Evolutionary conservation across 345 rosid genomes (phyloP).

Genomic region (Eucalyptus regnans): DNA sequence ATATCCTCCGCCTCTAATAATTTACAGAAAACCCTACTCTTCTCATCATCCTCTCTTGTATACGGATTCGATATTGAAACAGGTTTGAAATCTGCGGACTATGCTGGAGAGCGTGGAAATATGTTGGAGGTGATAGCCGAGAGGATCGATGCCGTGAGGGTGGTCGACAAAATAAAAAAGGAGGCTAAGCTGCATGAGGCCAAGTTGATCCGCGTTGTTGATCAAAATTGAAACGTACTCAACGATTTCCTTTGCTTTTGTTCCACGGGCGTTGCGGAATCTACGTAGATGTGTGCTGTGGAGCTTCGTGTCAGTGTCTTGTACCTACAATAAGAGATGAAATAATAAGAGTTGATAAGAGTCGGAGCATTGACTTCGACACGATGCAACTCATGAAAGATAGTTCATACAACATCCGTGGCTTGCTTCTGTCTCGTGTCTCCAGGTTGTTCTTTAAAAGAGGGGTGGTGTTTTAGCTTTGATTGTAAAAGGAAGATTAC

Average conservation of each 20-base stretch:
- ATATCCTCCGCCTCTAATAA: background rate
- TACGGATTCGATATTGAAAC: background rate
- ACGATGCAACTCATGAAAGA: background rate
- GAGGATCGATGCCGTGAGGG: background rate
- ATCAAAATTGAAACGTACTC: background rate
- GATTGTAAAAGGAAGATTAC: background rate
- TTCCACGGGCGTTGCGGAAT: background rate
- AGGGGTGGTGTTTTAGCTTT: background rate
- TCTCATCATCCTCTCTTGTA: background rate
- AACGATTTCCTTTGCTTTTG: background rate
- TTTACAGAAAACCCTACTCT: background rate
- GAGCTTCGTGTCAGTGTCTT: background rate
- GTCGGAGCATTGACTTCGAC: background rate
- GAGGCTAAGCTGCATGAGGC: background rate
- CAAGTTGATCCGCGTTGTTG: background rate
- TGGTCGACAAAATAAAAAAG: background rate
- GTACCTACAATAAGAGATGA: background rate
- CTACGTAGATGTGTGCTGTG: background rate
- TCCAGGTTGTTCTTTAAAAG: background rate
- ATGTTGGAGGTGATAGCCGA: background rate
- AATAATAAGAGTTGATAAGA: background rate
- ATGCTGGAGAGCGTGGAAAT: background rate
- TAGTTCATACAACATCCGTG: background rate
- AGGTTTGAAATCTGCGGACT: background rate
- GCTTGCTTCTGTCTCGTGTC: background rate